phyloP scores from a whole-genome alignment of 1,284 basidiomycete species.

The Malassezia yamatoensis region DNA sequence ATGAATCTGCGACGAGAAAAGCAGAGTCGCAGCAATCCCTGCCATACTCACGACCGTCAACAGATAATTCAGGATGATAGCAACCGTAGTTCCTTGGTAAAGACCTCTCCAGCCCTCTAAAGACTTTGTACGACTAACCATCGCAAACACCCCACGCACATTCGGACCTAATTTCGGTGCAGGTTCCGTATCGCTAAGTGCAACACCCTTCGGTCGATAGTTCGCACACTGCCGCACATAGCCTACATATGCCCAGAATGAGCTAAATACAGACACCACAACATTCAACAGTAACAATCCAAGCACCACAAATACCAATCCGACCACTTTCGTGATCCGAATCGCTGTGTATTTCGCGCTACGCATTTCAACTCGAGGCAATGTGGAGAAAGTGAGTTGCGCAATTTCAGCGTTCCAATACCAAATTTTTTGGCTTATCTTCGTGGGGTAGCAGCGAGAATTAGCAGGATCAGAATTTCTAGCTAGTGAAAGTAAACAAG shows the following conservation, averaged over 20 bases:
- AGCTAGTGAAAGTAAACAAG: no score
- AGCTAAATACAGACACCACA: not conserved
- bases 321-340: not conserved
- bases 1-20: constrained; percentile 5
- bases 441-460: no score
- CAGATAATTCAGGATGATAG: not conserved
- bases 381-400: no score
- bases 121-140: constrained; percentile 33
- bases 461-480: no score
- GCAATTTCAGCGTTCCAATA: no score
- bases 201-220: constrained; percentile 41
- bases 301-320: not conserved
- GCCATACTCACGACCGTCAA: constrained; percentile 4
- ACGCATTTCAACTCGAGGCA: not conserved
- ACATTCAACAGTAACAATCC: not conserved
- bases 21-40: constrained; percentile 4
- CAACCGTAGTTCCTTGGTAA: constrained; percentile 29
- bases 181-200: constrained; percentile 23
- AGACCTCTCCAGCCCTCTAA: constrained; percentile 43
- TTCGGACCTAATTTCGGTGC: constrained; percentile 42
- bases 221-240: constrained; percentile 36
- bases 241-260: not conserved
- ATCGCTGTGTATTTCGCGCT: constrained; percentile 2
- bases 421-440: no score
- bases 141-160: constrained; percentile 33